Base-by-base conservation (phyloP, 768 basidiomycete species). In the Cytidiella melzeri region DNA sequence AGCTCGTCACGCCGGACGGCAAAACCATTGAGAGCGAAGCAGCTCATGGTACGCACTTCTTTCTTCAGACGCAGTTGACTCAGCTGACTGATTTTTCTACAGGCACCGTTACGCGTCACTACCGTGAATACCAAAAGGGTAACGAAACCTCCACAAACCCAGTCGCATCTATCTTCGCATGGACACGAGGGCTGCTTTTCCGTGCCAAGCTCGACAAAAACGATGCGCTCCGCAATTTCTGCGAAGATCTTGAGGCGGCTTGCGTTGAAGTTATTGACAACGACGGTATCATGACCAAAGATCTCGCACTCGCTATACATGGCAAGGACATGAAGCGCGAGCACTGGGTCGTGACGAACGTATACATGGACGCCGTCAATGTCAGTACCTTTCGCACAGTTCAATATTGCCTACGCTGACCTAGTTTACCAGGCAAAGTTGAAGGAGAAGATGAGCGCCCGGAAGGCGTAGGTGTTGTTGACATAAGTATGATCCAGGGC, bases 91-190 rank as follows among this genome's bases (percentile, higher is more conserved):
- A 28, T 41, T 25, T n/a, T 37, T n/a, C n/a, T n/a, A 1, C 50
- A 79, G 79, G 84, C 21, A 94, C 92, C 15, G 92, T 96, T 50
- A 96, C 94, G 2, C 84, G 95, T 34, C 95, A 98, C 72, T 99
- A 94, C 70, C 86, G 95, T 49, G 95, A 98, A 69, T 86, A 81
- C 65, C 95, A 98, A 69, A 95, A 97, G 74, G 95, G 95, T 44
- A 84, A 86, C 51, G 96, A 98, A 73, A 98, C 95, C 10, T 93
- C 90, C 50, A 99, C 95, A 41, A 99, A 99, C 79, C 94, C 95
- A 36, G 93, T 98, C 57, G 95, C 95, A 40, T 92, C 89, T 49
- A 97, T 99, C 73, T 98, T 94, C 61, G 95, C 95, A 6, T 99
- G 95, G 95, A 98, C 95, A 13, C 84, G 96, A 41, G 95, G 95